phyloP scores from a whole-genome alignment of 2,329 filamentous ascomycete species.

The Biscogniauxia sp. region DNA sequence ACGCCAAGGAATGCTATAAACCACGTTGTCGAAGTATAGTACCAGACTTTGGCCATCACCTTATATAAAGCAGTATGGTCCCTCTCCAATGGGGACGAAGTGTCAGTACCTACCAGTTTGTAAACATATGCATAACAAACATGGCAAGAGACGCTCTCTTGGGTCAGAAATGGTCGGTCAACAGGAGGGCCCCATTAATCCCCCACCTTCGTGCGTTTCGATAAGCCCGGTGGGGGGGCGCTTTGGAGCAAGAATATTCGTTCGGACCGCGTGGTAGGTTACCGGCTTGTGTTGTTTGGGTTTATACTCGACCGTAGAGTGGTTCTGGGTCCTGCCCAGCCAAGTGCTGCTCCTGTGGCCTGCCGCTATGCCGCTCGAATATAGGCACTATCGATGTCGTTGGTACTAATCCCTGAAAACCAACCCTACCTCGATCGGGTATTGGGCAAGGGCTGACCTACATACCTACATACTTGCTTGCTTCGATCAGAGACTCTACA shows the following conservation, averaged over 20 bases:
- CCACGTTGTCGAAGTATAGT: not conserved
- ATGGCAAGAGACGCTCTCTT: not conserved
- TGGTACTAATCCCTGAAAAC: not conserved
- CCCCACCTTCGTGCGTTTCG: not conserved
- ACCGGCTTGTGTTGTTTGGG: not conserved
- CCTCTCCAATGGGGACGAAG: not conserved
- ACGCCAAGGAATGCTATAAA: not conserved
- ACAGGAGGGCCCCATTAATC: not conserved
- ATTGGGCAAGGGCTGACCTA: not conserved
- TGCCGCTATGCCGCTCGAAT: not conserved
- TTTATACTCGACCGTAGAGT: not conserved
- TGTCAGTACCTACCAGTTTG: not conserved
- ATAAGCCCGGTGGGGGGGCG: not conserved
- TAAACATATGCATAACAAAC: not conserved
- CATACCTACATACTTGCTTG: too few species aligned
- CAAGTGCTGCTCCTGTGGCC: not conserved
- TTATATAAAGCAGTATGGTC: not conserved
- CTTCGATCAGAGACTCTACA: not conserved
- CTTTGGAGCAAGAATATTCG: not conserved
- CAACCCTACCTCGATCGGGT: not conserved
- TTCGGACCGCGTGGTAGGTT: not conserved
- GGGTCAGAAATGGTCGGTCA: not conserved
- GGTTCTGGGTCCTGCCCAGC: not conserved
- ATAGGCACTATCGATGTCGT: not conserved
- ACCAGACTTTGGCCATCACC: not conserved